Evolutionary conservation across 192 early-diverging fungal species (phyloP).

Genomic region (Coemansia sp.): DNA sequence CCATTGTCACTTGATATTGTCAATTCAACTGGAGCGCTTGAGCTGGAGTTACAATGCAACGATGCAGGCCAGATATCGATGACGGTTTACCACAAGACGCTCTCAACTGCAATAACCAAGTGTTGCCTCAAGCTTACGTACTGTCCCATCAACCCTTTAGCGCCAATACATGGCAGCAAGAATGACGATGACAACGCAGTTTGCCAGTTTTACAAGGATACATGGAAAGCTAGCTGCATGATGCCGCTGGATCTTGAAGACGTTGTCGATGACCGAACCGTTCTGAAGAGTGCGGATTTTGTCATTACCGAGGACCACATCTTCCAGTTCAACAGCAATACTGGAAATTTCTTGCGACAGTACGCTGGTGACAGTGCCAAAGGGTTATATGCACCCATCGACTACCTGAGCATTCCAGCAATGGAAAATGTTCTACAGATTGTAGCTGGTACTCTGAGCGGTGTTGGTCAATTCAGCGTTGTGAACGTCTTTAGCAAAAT

Average conservation of each 20-base stretch:
- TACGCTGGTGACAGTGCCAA: background rate
- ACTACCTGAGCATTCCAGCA: background rate
- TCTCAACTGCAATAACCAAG: constrained; percentile 18
- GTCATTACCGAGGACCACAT: background rate
- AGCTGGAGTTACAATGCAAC: constrained; percentile 73
- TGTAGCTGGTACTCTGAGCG: background rate
- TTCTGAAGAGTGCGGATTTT: background rate
- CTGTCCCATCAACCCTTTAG: background rate
- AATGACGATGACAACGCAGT: constrained; percentile 23
- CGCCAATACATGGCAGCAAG: background rate
- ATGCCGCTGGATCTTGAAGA: constrained; percentile 61
- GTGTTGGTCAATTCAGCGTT: background rate
- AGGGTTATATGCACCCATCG: background rate
- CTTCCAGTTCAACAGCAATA: background rate
- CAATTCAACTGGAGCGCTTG: constrained; percentile 61
- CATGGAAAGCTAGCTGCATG: constrained; percentile 71
- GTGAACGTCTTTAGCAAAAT: background rate
- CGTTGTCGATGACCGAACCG: constrained; percentile 46
- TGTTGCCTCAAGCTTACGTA: background rate
- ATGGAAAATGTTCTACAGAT: background rate
- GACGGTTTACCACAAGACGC: constrained; percentile 7
- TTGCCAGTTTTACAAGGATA: constrained; percentile 69
- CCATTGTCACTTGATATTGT: constrained; percentile 4
- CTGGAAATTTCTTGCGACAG: background rate
- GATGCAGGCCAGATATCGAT: constrained; percentile 5